These are phyloP conservation scores for Takakia lepidozioides DNA, from an alignment of 225 moss, liverwort and hornwort species.

Conservation along the genomic window DNA sequence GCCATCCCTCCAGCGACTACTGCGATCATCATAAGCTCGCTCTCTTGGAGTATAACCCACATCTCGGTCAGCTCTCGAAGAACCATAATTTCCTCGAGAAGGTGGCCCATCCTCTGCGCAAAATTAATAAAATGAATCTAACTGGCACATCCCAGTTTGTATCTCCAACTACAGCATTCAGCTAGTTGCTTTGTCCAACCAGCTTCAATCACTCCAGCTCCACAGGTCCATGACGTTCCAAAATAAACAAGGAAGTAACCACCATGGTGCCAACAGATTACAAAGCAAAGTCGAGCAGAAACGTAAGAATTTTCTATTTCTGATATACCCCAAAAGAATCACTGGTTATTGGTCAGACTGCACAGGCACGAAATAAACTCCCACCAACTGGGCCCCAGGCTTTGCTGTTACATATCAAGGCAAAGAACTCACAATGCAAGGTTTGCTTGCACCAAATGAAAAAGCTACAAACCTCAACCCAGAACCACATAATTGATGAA, in stretches of 20 bases:
- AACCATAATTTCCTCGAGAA: slow-evolving; percentile 75
- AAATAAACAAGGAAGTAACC: slow-evolving; percentile 4
- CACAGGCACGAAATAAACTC: too few species aligned
- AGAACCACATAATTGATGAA: too few species aligned
- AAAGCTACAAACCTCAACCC: too few species aligned
- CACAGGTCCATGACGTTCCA: neutral
- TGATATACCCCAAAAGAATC: too few species aligned
- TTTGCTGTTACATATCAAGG: too few species aligned
- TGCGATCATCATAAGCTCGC: slow-evolving; percentile 76
- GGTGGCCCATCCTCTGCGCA: slow-evolving; percentile 89
- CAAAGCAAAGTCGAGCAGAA: slow-evolving; percentile 6
- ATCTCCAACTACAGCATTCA: slow-evolving; percentile 11
- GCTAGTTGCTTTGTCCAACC: neutral
- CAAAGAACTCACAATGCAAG: too few species aligned
- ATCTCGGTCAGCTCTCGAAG: slow-evolving; percentile 78
- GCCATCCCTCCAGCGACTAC: slow-evolving; percentile 91
- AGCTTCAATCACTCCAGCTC: neutral
- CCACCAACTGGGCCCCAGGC: too few species aligned
- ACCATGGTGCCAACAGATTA: neutral
- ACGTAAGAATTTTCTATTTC: too few species aligned
- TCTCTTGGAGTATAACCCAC: slow-evolving; percentile 78
- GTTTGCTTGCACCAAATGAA: too few species aligned
- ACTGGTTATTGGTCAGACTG: too few species aligned
- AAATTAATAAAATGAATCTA: too few species aligned
- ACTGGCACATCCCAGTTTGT: slow-evolving; percentile 21